Conservation (phyloP, 2,329 filamentous ascomycete species). For the Colletotrichum godetiae region DNA sequence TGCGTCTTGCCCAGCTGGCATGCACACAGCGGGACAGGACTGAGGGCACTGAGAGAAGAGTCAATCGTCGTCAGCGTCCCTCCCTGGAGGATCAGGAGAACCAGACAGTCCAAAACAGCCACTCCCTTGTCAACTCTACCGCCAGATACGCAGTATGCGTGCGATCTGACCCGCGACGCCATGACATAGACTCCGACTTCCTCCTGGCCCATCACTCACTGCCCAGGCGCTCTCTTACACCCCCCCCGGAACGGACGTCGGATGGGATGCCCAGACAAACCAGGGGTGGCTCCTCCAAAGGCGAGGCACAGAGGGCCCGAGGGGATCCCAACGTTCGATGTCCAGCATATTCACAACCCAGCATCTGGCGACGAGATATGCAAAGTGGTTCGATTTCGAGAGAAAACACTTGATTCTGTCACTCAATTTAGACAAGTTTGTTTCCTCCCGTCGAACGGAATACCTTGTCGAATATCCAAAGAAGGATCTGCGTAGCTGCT, state of each 20-base stretch:
- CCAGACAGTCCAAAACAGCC: conserved; percentile 12
- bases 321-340: conserved; percentile 42
- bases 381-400: conserved; percentile 42
- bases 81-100: conserved; percentile 25
- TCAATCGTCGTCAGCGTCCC: conserved; percentile 11
- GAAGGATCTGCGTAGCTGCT: conserved; percentile 27
- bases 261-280: conserved; percentile 33
- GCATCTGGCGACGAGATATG: conserved; percentile 39
- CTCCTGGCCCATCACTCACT: conserved; percentile 14
- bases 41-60: not conserved
- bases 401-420: conserved; percentile 43
- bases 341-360: conserved; percentile 29
- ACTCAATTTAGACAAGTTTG: conserved; percentile 33
- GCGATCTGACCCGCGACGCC: conserved; percentile 33
- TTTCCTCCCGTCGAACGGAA: conserved; percentile 23
- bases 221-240: conserved; percentile 30
- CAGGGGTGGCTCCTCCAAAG: conserved; percentile 13
- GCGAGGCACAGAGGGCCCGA: conserved; percentile 24
- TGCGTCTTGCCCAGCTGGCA: conserved; percentile 20
- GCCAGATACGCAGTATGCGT: conserved; percentile 27
- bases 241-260: conserved; percentile 29
- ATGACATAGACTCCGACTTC: conserved; percentile 30
- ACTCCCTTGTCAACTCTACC: conserved; percentile 26
- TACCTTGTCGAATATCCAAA: conserved; percentile 25
- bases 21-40: conserved; percentile 12